Evolutionary conservation across 2,329 filamentous ascomycete species (phyloP).

Genomic region (Diplodia mutila): DNA sequence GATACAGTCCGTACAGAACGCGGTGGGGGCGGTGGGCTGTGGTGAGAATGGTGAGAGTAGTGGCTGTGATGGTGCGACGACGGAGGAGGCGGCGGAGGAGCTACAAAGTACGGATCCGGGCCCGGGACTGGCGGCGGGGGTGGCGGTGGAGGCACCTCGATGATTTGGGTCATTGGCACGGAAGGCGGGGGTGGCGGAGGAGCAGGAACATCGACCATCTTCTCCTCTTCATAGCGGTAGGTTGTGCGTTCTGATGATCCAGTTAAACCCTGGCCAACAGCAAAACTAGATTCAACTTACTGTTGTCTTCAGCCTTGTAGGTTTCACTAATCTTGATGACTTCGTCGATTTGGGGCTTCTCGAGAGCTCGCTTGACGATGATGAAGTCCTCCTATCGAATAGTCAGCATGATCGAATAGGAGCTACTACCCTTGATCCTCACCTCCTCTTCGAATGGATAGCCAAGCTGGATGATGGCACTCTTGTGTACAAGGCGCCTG

Average conservation of each 20-base stretch:
- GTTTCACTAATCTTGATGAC: constrained; percentile 81
- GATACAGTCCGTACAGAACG: constrained; percentile 36
- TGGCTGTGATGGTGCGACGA: constrained; percentile 10
- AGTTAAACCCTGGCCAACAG: constrained; percentile 38
- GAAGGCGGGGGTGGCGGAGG: constrained; percentile 23
- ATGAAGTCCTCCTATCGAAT: constrained; percentile 71
- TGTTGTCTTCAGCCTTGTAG: constrained; percentile 56
- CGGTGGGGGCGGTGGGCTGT: constrained; percentile 26
- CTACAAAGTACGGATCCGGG: constrained; percentile 30
- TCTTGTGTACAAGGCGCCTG: constrained; percentile 74
- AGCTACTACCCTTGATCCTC: constrained; percentile 34
- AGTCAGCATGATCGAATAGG: constrained; percentile 38
- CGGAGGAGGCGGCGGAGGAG: constrained; percentile 34
- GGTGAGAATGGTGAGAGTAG: constrained; percentile 19
- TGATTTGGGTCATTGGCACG: constrained; percentile 2
- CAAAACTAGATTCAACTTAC: constrained; percentile 35
- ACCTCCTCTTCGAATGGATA: constrained; percentile 90
- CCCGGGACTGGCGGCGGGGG: constrained; percentile 11
- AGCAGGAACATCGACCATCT: constrained; percentile 24
- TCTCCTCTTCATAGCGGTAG: constrained; percentile 25
- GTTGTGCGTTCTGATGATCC: constrained; percentile 26
- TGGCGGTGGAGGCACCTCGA: constrained; percentile 29
- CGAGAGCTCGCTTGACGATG: constrained; percentile 80
- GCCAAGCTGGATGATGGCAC: constrained; percentile 79
- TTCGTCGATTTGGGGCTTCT: constrained; percentile 89